Base-by-base conservation (phyloP, 73 alveolate genomes). In the Stentor coeruleus region DNA sequence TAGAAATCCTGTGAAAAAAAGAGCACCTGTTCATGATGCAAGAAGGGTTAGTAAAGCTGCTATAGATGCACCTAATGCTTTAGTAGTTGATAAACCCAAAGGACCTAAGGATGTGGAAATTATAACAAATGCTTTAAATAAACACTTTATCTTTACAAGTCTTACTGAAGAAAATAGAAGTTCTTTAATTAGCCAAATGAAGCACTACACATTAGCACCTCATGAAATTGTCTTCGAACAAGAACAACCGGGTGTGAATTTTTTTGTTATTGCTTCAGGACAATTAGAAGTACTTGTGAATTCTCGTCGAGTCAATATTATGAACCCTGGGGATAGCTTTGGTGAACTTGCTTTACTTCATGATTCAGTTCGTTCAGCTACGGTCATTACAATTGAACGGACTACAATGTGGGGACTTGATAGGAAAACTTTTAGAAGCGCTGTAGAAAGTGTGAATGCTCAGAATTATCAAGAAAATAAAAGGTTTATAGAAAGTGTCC, bases 381-480 rank as follows among this genome's bases (percentile, higher is more conserved):
- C 80, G 28, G 41, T 60, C 41, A 35, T 60, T 28, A 35, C 80
- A 14, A 6, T 60, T 6, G 80, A 60, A 28, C 6, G 41, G 14
- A 60, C 55, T 35, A 60, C 80, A 6, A 60, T 60, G 80, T 60
- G 80, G 41, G 80, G 80, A 60, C 55, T 60, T 6, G 80, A 60
- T 26, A 6, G 41, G 14, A n/a, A 11, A 38, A 60, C 80, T 28
- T 60, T 60, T 26, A 6, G 80, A 11, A 15, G 28, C 11, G 37
- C 37, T 6, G 28, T 60, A 11, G 80, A 60, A 26, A 6, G 20
- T 11, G 41, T 60, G 36, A 60, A 60, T 38, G 41, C 37, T 6
- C 37, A 35, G 37, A 60, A 60, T 38, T 60, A 28, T 38, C 20
- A 60, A 60, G 80, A 60, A 60, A 60, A 60, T 60, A 60, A 60